These are phyloP conservation scores for Aplosporella prunicola DNA, from an alignment of 2,329 filamentous ascomycete species.

Conservation along the genomic window DNA sequence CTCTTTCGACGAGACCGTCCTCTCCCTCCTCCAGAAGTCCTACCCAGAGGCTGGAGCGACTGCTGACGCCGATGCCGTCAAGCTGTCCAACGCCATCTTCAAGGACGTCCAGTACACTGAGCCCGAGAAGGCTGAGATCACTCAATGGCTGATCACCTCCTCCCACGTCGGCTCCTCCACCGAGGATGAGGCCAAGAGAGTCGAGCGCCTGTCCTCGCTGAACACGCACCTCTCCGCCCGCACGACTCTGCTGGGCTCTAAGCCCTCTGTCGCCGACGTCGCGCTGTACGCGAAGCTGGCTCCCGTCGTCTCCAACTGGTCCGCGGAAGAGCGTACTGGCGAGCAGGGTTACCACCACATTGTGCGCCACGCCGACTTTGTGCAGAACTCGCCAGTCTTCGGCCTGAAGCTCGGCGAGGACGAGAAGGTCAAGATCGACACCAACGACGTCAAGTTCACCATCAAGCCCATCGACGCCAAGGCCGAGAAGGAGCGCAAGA, in stretches of 20 bases:
- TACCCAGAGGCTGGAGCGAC: constrained; percentile 28
- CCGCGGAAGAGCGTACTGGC: constrained; percentile 76
- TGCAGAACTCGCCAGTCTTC: constrained; percentile 73
- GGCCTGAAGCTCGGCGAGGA: constrained; percentile 58
- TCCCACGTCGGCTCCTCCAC: constrained; percentile 55
- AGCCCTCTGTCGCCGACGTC: constrained; percentile 80
- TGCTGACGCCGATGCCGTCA: constrained; percentile 27
- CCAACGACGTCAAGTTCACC: constrained; percentile 72
- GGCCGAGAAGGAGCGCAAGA: constrained; percentile 91
- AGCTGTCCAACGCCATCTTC: constrained; percentile 54
- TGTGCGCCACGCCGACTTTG: constrained; percentile 84
- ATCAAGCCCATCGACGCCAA: constrained; percentile 85
- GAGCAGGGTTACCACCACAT: constrained; percentile 84
- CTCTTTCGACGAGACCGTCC: constrained; percentile 25
- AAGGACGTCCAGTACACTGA: constrained; percentile 60
- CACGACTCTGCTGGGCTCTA: constrained; percentile 79
- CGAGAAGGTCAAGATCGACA: constrained; percentile 71
- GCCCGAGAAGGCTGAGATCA: constrained; percentile 76
- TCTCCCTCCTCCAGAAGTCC: constrained; percentile 27
- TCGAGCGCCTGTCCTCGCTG: constrained; percentile 64
- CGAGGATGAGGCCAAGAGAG: constrained; percentile 47
- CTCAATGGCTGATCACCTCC: constrained; percentile 77
- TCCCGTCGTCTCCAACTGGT: constrained; percentile 69
- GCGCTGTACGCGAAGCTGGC: constrained; percentile 72
- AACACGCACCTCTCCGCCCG: constrained; percentile 82